Evolutionary conservation across 2,329 filamentous ascomycete species (phyloP), one percentile per base, ranked within the genome.

Genomic region (Epichloe hybrida): DNA sequence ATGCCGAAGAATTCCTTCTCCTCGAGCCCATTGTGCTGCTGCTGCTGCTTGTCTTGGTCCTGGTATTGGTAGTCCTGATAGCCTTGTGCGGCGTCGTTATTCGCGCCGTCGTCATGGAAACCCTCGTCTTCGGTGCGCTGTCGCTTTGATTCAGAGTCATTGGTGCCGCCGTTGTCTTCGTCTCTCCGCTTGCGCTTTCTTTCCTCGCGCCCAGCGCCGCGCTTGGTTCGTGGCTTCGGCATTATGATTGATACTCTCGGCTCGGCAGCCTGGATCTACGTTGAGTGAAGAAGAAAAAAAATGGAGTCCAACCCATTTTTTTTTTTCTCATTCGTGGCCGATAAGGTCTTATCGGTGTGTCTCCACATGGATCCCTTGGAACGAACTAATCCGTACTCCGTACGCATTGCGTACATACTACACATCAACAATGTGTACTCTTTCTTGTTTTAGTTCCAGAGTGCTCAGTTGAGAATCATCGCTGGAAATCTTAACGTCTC

Each of bases 1-100:
- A 96, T 83, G 56, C 93, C 93, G 61, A 94, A 97, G 72, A 95
- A 98, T 51, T 87, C 82, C 58, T 74, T 79, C 53, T 88, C 86
- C 9, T 67, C 63, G 11, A 55, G 52, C 12, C 58, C 62, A 31
- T 60, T 55, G 40, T 63, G 57, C 27, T 60, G 56, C 21, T 56
- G 48, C 38, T 58, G 58, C 34, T 55, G 55, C 12, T 56, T 56
- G 37, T 60, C 56, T 44, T 56, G 57, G 36, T 61, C 52, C 49
- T 53, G 55, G 35, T 61, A 55, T 39, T 60, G 40, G 49, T 59
- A 46, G 43, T 52, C 50, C 23, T 45, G 50, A 11, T 49, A 42
- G n/a, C 41, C 17, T 12, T 48, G 20, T 2, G 13, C 11, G 40
- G 36, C 27, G 12, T 40, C 23, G 12, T 46, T 23, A 11, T 51